Percentiles rank a stretch among this genome's conserved stretches.
These are phyloP conservation scores for Euphorbia peplus DNA, from an alignment of 345 rosid species.

Conservation along the genomic window DNA sequence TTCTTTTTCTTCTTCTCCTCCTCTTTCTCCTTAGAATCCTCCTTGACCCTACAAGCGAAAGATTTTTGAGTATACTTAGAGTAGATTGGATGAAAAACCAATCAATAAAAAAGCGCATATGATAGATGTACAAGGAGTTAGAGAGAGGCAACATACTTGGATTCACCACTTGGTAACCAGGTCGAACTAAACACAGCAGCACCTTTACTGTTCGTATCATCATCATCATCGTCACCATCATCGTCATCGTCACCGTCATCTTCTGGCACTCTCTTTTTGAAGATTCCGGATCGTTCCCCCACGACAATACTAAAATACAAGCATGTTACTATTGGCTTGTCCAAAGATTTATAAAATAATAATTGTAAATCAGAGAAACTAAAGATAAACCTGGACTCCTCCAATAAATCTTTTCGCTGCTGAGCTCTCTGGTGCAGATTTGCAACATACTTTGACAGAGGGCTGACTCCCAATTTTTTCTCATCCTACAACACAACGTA, in stretches of 20 bases:
- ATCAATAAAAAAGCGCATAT: not conserved
- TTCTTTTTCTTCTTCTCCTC: constrained; percentile 43
- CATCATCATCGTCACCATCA: constrained; percentile 25
- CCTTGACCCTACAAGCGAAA: constrained; percentile 38
- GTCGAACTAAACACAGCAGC: constrained; percentile 67
- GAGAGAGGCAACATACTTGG: constrained; percentile 46
- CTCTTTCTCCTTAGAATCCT: constrained; percentile 43
- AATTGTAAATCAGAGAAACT: not conserved
- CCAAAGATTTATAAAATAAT: not conserved
- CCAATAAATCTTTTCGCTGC: constrained; percentile 63
- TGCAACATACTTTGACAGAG: constrained; percentile 55
- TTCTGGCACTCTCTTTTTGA: constrained; percentile 42
- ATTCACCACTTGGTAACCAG: constrained; percentile 72
- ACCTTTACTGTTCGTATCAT: constrained; percentile 35
- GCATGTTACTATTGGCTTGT: constrained; percentile 7
- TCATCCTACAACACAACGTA: constrained; percentile 46
- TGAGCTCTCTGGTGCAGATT: constrained; percentile 58
- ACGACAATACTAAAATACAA: constrained; percentile 62
- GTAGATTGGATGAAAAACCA: not conserved
- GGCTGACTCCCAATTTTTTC: constrained; percentile 60
- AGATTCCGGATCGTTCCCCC: constrained; percentile 67
- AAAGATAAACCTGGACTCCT: constrained; percentile 67
- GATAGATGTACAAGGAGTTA: not conserved
- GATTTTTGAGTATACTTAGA: not conserved
- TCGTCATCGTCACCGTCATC: constrained; percentile 63